Evolutionary conservation across 2,329 filamentous ascomycete genomes (phyloP), one percentile per base, ranked within the genome.

Genomic region (Fusarium sp.): DNA sequence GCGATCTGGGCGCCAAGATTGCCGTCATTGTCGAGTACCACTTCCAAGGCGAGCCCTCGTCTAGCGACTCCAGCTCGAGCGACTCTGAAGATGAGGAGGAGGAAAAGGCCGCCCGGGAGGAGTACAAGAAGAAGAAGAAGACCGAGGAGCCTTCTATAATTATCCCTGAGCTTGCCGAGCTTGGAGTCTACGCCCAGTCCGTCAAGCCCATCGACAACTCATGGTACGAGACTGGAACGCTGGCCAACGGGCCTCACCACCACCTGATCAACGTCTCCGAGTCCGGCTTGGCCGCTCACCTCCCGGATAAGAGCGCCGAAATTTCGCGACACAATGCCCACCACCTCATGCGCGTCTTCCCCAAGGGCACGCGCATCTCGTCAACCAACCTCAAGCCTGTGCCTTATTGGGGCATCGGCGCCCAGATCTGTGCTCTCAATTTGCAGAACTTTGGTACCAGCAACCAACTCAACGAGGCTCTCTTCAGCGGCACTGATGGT

Each of bases 191-290:
- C 73, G 91, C 91, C 0, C 91, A 93, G 78, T 92, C 90, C 0
- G 90, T 93, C 65, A 93, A 93, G 78, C 91, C 91, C 1, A 82
- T 83, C 64, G 88, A 93, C 80, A 89, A 91, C 75, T 91, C 90
- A 0, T 93, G 91, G 91, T 92, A 87, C 78, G 87, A 90, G 20
- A 77, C 82, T 5, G 85, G 83, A 4, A 73, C 81, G 18, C 80
- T 88, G 29, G 78, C 85, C 78, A 90, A 92, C 65, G 88, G 86
- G 0, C 91, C 90, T 35, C 89, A 91, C 70, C 88, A 92, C 77
- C 91, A 92, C 66, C 87, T 92, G 71, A 91, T 92, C 86, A 93
- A 94, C 77, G 87, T 93, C 4, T 93, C 91, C 3, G 91, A 93
- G 79, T 88, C 87, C 1, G 90, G 89, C 0, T 83, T 93, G 1